phyloP scores from a whole-genome alignment of 164 flowering plant species.

The Nelumbo lutea region DNA sequence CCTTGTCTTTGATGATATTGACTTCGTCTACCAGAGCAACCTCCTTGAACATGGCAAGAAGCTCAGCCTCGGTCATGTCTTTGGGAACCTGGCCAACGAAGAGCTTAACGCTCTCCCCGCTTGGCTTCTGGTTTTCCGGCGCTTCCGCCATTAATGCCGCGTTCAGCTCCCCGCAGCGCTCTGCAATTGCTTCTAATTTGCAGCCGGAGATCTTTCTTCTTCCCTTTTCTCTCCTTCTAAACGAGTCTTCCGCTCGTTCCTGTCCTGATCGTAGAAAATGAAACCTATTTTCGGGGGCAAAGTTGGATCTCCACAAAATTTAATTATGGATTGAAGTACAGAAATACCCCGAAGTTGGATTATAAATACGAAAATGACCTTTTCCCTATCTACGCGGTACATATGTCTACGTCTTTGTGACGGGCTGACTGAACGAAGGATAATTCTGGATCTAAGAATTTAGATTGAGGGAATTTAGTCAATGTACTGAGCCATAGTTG shows the following conservation, averaged over 20 bases:
- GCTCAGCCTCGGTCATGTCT: slow-evolving; percentile 79
- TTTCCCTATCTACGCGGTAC: background rate
- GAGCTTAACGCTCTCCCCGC: slow-evolving; percentile 84
- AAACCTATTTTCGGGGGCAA: slow-evolving; percentile 28
- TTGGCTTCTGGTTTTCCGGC: slow-evolving; percentile 21
- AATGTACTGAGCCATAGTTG: too few relatives aligned
- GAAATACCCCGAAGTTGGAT: background rate
- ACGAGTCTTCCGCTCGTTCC: background rate
- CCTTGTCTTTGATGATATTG: slow-evolving; percentile 92
- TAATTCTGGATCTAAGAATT: background rate
- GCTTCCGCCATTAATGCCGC: slow-evolving; percentile 65
- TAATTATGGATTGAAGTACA: slow-evolving; percentile 10
- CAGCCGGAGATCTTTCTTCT: too few relatives aligned
- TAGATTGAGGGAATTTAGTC: too few relatives aligned
- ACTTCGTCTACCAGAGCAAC: slow-evolving; percentile 83
- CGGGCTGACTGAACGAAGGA: background rate
- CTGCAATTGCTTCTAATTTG: slow-evolving; percentile 1
- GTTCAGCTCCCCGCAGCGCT: slow-evolving; percentile 13
- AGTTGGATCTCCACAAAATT: slow-evolving; percentile 31
- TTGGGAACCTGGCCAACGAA: slow-evolving; percentile 98
- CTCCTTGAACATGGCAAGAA: slow-evolving; percentile 77
- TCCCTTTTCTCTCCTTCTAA: background rate
- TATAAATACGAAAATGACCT: slow-evolving; percentile 1
- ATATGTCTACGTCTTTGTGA: too few relatives aligned
- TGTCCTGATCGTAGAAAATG: slow-evolving; percentile 15